These are phyloP conservation scores for Oryza coarctata DNA, from an alignment of 176 grass and related monocot genomes.

Conservation along the genomic window DNA sequence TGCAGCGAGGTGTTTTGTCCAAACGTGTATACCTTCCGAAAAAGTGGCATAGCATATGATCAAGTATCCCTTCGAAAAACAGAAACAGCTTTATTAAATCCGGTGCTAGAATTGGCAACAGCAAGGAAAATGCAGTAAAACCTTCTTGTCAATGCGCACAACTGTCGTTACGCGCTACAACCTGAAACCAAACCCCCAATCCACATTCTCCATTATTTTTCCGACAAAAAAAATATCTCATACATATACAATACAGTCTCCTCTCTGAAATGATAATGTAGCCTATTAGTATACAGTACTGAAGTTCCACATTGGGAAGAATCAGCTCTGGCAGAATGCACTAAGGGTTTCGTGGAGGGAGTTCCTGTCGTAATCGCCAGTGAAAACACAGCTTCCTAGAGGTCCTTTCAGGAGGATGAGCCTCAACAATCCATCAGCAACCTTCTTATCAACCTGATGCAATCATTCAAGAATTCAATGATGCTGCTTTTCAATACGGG, in stretches of 20 bases:
- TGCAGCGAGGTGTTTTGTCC: not conserved
- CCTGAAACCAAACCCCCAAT: not conserved
- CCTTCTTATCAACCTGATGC: constrained; percentile 94
- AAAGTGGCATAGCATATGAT: not conserved
- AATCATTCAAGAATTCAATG: constrained; percentile 27
- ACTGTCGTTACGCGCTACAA: not conserved
- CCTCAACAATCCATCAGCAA: constrained; percentile 92
- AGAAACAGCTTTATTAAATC: not conserved
- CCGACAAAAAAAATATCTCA: not conserved
- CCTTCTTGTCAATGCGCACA: not conserved
- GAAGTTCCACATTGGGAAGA: not conserved
- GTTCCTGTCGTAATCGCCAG: constrained; percentile 80
- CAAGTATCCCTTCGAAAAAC: not conserved
- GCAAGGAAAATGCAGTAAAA: not conserved
- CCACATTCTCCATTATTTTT: constrained; percentile 21
- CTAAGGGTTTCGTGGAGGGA: constrained; percentile 80
- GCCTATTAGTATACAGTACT: constrained; percentile 42
- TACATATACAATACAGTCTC: constrained; percentile 17
- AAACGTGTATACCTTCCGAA: not conserved
- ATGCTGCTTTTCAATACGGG: not conserved
- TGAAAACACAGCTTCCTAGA: constrained; percentile 86
- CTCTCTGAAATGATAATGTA: constrained; percentile 11
- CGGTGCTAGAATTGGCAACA: not conserved
- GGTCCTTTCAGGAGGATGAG: constrained; percentile 90
- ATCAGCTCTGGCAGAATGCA: constrained; percentile 72